Percentiles rank a stretch among this genome's conserved stretches.
Evolutionary conservation across 495 filamentous ascomycete genomes (phyloP).

Genomic region (Talaromyces ruber): DNA sequence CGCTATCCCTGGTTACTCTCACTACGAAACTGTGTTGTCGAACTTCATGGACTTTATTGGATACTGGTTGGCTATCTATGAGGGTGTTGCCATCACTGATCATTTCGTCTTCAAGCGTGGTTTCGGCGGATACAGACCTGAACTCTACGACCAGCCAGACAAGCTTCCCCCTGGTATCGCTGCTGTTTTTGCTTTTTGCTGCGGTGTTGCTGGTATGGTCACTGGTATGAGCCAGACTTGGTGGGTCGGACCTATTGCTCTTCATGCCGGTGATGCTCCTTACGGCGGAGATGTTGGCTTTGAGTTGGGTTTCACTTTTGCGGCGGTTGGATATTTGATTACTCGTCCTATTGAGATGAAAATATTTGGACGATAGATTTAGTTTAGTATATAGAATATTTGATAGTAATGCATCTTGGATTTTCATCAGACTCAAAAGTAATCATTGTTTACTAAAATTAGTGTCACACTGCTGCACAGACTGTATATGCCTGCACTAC

Average conservation of each 20-base stretch:
- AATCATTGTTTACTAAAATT: background rate
- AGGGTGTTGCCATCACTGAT: slow-evolving; percentile 60
- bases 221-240: slow-evolving; percentile 72
- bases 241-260: slow-evolving; percentile 66
- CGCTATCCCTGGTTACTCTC: slow-evolving; percentile 65
- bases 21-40: slow-evolving; percentile 62
- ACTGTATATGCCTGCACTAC: background rate
- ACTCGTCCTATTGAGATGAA: slow-evolving; percentile 29
- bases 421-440: background rate
- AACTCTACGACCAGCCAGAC: slow-evolving; percentile 49
- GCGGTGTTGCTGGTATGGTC: slow-evolving; percentile 64
- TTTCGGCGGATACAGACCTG: slow-evolving; percentile 51
- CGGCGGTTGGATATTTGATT: slow-evolving; percentile 20
- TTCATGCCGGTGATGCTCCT: slow-evolving; percentile 44
- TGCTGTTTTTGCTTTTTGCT: slow-evolving; percentile 55
- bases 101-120: slow-evolving; percentile 71
- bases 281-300: slow-evolving; percentile 71
- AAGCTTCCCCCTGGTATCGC: slow-evolving; percentile 66
- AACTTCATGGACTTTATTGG: slow-evolving; percentile 76
- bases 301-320: slow-evolving; percentile 48
- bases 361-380: slow-evolving; percentile 22
- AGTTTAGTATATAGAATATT: background rate
- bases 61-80: slow-evolving; percentile 83
- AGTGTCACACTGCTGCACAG: background rate
- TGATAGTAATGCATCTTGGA: background rate